Conservation (phyloP, 495 filamentous ascomycete genomes). For the Neurospora sp. region DNA sequence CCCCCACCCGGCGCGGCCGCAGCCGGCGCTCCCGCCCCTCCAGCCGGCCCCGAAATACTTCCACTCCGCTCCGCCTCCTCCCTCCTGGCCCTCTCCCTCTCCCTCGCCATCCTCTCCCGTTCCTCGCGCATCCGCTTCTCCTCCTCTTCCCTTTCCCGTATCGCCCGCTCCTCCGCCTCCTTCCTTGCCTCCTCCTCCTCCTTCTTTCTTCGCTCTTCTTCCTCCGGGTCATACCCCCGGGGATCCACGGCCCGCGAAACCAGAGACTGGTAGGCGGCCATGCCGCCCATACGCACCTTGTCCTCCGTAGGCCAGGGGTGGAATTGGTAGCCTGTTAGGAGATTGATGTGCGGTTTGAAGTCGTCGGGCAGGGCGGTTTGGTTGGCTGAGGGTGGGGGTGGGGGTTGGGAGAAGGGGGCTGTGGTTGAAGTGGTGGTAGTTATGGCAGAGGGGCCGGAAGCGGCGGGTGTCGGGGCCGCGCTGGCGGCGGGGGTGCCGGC, state of each 20-base stretch:
- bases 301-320: conserved; percentile 61
- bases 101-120: conserved; percentile 23
- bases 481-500: conserved; percentile 1
- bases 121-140: conserved; percentile 27
- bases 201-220: conserved; percentile 33
- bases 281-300: conserved; percentile 50
- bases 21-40: neutral
- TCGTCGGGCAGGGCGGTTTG: conserved; percentile 23
- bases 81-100: conserved; percentile 31
- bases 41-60: conserved; percentile 17
- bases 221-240: conserved; percentile 42
- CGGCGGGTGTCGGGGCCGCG: conserved; percentile 4
- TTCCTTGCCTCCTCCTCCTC: conserved; percentile 28
- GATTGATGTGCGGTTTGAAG: conserved; percentile 43
- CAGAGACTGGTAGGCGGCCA: conserved; percentile 48
- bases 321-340: conserved; percentile 39
- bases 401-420: neutral
- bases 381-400: conserved; percentile 1
- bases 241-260: conserved; percentile 48
- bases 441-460: neutral
- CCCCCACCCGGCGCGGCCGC: neutral
- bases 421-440: neutral
- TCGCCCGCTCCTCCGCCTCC: conserved; percentile 32
- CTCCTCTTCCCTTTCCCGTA: conserved; percentile 34
- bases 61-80: conserved; percentile 33